phyloP scores from a whole-genome alignment of 2,329 filamentous ascomycete genomes.

The Fusarium sp. region DNA sequence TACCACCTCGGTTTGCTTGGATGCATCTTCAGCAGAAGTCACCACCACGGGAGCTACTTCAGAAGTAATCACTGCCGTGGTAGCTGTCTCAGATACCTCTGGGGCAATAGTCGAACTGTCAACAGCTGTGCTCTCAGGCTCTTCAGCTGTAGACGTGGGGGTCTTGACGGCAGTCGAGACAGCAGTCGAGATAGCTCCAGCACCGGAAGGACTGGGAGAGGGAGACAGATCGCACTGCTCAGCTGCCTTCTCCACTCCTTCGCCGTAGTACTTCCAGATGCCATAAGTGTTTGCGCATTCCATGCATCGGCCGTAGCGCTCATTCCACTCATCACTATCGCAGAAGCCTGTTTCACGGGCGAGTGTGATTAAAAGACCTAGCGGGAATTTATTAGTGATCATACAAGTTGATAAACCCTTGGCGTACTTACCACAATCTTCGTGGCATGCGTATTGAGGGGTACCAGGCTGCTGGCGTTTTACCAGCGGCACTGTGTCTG shows the following conservation, averaged over 20 bases:
- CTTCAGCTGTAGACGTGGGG: not conserved
- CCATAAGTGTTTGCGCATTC: conserved; percentile 58
- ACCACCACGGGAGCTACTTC: not conserved
- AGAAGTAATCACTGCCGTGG: not conserved
- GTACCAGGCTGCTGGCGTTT: conserved; percentile 61
- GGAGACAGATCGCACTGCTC: conserved; percentile 47
- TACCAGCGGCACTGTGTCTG: conserved; percentile 47
- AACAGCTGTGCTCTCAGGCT: not conserved
- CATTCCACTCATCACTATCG: conserved; percentile 55
- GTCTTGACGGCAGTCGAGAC: conserved; percentile 5
- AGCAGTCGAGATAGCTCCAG: not conserved
- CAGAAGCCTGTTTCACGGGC: conserved; percentile 53
- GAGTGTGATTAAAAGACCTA: conserved; percentile 52
- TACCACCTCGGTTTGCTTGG: no score
- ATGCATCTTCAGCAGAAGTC: not conserved
- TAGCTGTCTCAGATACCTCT: not conserved
- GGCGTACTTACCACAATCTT: conserved; percentile 58
- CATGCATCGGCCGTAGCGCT: conserved; percentile 58
- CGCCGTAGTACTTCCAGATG: conserved; percentile 61
- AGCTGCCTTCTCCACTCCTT: conserved; percentile 52
- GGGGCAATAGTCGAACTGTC: not conserved
- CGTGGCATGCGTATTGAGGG: conserved; percentile 60
- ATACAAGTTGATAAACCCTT: conserved; percentile 19
- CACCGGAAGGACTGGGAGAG: conserved; percentile 37
- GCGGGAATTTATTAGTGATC: rapidly evolving